These are phyloP conservation scores for Coleophoma cylindrospora DNA, from an alignment of 2,329 filamentous ascomycete genomes.

Conservation along the genomic window DNA sequence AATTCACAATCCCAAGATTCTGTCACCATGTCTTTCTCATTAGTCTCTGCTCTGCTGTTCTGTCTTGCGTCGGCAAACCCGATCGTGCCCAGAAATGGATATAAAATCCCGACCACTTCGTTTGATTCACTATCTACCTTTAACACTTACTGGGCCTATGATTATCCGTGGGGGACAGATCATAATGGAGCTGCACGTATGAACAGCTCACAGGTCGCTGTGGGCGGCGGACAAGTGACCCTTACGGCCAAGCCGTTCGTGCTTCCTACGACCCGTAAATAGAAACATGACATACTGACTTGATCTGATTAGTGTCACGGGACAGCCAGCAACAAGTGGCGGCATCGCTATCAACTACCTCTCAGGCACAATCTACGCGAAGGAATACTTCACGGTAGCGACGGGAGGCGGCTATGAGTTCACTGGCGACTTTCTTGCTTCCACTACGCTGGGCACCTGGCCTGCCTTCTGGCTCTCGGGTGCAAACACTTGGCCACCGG, in stretches of 20 bases:
- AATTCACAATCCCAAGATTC: too few relatives aligned
- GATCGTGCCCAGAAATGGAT: conserved; percentile 12
- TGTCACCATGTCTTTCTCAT: background rate
- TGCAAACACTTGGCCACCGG: conserved; percentile 50
- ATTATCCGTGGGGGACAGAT: conserved; percentile 53
- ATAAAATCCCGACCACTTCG: conserved; percentile 32
- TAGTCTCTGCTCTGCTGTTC: background rate
- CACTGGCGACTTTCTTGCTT: conserved; percentile 31
- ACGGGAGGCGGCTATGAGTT: conserved; percentile 33
- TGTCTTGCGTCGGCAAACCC: background rate
- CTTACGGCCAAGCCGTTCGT: conserved; percentile 10
- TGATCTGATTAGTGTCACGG: conserved; percentile 2
- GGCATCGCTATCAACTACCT: conserved; percentile 43
- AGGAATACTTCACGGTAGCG: conserved; percentile 33
- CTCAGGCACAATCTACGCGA: conserved; percentile 35
- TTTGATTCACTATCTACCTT: conserved; percentile 34
- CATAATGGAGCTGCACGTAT: conserved; percentile 55
- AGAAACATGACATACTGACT: background rate
- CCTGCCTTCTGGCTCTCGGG: conserved; percentile 55
- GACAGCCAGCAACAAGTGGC: conserved; percentile 22
- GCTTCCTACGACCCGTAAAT: background rate
- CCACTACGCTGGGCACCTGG: conserved; percentile 41
- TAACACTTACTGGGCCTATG: conserved; percentile 41
- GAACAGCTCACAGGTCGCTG: conserved; percentile 38
- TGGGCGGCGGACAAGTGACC: conserved; percentile 18